A percentile compares a stretch with the other conserved stretches of the same genome.
Evolutionary conservation across 352 stramenopile species (phyloP).

Genomic region (Saprolegnia parasitica): DNA sequence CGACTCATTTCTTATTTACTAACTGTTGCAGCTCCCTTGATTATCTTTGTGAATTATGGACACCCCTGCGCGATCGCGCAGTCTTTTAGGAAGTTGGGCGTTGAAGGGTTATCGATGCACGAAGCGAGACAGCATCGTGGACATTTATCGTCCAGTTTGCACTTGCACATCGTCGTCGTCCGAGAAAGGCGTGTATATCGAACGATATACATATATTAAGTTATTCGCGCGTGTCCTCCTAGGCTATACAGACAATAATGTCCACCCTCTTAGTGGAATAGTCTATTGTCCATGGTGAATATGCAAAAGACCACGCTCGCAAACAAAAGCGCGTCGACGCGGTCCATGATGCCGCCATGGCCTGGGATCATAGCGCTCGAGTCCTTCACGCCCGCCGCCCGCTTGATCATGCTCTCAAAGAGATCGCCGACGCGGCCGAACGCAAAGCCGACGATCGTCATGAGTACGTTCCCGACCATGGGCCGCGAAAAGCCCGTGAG

Average conservation of each 20-base stretch:
- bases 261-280: constrained; percentile 7
- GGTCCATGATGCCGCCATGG: constrained; percentile 93
- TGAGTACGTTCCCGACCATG: constrained; percentile 65
- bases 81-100: too few relatives aligned
- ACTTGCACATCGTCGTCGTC: too few relatives aligned
- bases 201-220: too few relatives aligned
- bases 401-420: constrained; percentile 94
- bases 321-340: constrained; percentile 95
- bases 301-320: constrained; percentile 48
- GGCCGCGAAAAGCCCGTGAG: constrained; percentile 54
- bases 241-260: not conserved
- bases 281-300: constrained; percentile 9
- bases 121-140: too few relatives aligned
- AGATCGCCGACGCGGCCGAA: constrained; percentile 91
- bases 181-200: too few relatives aligned
- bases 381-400: constrained; percentile 92
- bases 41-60: too few relatives aligned
- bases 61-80: too few relatives aligned
- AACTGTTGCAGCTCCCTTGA: too few relatives aligned
- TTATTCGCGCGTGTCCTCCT: too few relatives aligned
- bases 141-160: too few relatives aligned
- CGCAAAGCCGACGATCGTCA: constrained; percentile 88
- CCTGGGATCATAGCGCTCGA: constrained; percentile 93
- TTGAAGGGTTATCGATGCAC: too few relatives aligned
- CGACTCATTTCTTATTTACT: not conserved